These are phyloP conservation scores for Daldinia concentrica DNA, from an alignment of 495 filamentous ascomycete species.

Conservation along the genomic window DNA sequence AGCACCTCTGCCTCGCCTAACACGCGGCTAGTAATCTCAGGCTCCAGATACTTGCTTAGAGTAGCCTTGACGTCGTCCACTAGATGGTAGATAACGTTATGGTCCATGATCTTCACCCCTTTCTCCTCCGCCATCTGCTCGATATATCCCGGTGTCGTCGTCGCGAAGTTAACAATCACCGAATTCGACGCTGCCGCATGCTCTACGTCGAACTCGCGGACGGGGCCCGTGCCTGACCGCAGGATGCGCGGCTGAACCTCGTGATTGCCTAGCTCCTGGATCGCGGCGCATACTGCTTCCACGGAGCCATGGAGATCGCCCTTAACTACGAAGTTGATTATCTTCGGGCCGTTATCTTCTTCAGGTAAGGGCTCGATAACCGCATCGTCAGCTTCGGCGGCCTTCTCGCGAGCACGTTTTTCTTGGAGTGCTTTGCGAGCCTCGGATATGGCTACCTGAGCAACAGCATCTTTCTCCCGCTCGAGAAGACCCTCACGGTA, in stretches of 20 bases:
- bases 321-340: slow-evolving; percentile 87
- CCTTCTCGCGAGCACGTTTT: slow-evolving; percentile 61
- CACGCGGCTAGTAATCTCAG: slow-evolving; percentile 70
- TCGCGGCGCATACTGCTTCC: slow-evolving; percentile 81
- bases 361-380: slow-evolving; percentile 38
- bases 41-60: slow-evolving; percentile 73
- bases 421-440: slow-evolving; percentile 69
- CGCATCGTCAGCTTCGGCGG: slow-evolving; percentile 16
- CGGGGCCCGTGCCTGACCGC: slow-evolving; percentile 76
- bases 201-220: slow-evolving; percentile 89
- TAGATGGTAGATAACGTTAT: slow-evolving; percentile 92
- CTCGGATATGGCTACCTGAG: slow-evolving; percentile 82
- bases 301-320: slow-evolving; percentile 93
- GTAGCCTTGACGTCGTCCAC: slow-evolving; percentile 80
- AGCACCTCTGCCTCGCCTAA: slow-evolving; percentile 88
- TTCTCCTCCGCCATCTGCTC: slow-evolving; percentile 70
- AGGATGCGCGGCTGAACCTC: slow-evolving; percentile 83
- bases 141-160: slow-evolving; percentile 72
- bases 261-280: slow-evolving; percentile 80
- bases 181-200: slow-evolving; percentile 78
- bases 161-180: slow-evolving; percentile 88
- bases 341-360: slow-evolving; percentile 62
- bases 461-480: slow-evolving; percentile 55
- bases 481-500: slow-evolving; percentile 69
- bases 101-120: slow-evolving; percentile 80